Percentiles rank a stretch among this genome's conserved stretches.
phyloP scores from a whole-genome alignment of 2,329 filamentous ascomycete species.

The Thelonectria olida region DNA sequence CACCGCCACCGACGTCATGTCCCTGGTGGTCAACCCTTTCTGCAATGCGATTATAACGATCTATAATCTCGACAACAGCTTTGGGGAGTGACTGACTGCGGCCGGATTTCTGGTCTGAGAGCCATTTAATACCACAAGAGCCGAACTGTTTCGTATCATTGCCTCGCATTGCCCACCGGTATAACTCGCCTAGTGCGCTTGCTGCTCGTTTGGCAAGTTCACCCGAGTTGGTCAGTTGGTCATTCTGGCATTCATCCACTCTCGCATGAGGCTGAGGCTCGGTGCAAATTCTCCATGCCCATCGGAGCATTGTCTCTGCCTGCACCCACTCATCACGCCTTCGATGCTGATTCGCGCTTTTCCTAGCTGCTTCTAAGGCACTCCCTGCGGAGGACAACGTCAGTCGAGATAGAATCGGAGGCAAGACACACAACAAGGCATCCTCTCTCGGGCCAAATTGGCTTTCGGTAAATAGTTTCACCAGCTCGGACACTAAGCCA shows the following conservation, averaged over 20 bases:
- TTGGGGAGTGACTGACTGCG: not conserved
- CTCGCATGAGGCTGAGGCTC: constrained; percentile 5
- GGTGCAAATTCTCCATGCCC: not conserved
- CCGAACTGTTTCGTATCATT: not conserved
- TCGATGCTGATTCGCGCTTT: not conserved
- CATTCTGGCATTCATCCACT: no score
- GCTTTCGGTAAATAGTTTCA: not conserved
- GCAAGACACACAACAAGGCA: not conserved
- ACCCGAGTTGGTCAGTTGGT: not conserved
- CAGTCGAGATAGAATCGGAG: not conserved
- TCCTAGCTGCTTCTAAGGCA: not conserved
- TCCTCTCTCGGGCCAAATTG: not conserved
- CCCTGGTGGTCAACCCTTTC: not conserved
- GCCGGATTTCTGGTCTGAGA: not conserved
- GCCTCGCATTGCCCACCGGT: not conserved
- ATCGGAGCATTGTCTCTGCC: not conserved
- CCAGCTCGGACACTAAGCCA: not conserved
- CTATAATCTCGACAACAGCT: not conserved
- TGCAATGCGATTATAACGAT: not conserved
- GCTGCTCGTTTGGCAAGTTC: not conserved
- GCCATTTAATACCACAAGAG: not conserved
- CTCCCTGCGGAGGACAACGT: not conserved
- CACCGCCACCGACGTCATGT: not conserved
- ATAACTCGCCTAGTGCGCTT: not conserved
- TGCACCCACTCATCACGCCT: not conserved